Evolutionary conservation across 1,284 basidiomycete genomes (phyloP), one percentile per base, ranked within the genome.

Genomic region (Pseudozyma tsukubaensis): DNA sequence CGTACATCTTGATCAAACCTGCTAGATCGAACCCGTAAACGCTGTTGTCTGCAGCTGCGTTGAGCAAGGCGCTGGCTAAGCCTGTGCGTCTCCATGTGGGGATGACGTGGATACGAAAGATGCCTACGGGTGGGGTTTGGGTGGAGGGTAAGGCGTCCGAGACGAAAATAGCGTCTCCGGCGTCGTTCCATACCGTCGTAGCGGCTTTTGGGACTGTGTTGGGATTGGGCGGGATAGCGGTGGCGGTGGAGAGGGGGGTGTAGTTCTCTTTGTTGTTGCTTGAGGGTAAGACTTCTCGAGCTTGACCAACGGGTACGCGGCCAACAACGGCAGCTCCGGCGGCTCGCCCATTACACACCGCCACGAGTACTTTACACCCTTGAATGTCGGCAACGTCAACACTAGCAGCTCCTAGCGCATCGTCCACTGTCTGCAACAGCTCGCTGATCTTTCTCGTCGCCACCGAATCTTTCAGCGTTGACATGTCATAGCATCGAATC

Each of bases 91-190:
- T 54, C 50, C 66, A 63, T 39, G 29, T 39, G 8, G 77, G 59
- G 37, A 81, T 65, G 12, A 80, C 73, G 61, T 79, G 64, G 49
- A 82, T 81, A 9, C 80, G 67, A 51, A 78, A 76, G 8, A 82
- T 52, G 9, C 74, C 80, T 0, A 82, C 47, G 3, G 78, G 77
- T 16, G 78, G 78, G 1, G 70, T 77, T 14, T 53, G 35, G 18
- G 67, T 62, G n/a, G 49, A 35, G 0, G 78, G 60, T 45, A 80
- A 34, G 11, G 67, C 63, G 18, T 53, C 52, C 13, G 74, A 77
- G 19, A 76, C 74, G 49, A 77, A 71, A 52, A 77, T 71, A 45
- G 74, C 72, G 32, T 71, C 62, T 34, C 59, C 72, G 6, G 67
- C 76, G 37, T 78, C 71, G 55, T 76, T 63, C 61, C 63, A 68